Evolutionary conservation across 768 basidiomycete species (phyloP).

Genomic region (Suillus ampliporus): DNA sequence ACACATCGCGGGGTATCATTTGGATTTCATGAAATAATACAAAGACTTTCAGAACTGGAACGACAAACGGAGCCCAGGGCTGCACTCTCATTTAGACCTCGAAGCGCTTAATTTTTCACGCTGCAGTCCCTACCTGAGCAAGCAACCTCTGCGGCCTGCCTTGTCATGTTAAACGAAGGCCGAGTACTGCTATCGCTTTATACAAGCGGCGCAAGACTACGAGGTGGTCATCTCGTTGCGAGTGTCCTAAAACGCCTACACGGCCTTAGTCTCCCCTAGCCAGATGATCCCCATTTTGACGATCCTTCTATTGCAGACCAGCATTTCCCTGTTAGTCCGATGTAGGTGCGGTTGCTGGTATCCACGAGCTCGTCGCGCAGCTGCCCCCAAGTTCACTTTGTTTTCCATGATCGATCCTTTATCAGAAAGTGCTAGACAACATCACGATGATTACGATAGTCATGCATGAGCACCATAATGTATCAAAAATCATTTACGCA

Average conservation of each 20-base stretch:
- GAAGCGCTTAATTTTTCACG: constrained; percentile 42
- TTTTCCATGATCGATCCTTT: not conserved
- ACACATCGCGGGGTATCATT: not conserved
- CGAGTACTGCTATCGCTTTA: not conserved
- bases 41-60: constrained; percentile 61
- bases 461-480: no score
- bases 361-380: not conserved
- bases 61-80: constrained; percentile 53
- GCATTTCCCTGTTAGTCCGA: not conserved
- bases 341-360: not conserved
- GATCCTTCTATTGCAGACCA: not conserved
- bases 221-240: constrained; percentile 27
- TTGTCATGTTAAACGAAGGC: not conserved
- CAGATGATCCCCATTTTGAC: not conserved
- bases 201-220: no score
- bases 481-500: no score
- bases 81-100: constrained; percentile 51
- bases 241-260: constrained; percentile 36
- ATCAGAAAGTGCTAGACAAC: not conserved
- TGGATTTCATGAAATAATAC: constrained; percentile 47
- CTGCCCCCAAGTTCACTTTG: not conserved
- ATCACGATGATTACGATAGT: no score
- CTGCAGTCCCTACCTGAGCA: constrained; percentile 41
- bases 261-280: no score
- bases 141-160: constrained; percentile 30